Percentiles rank a stretch among this genome's conserved stretches.
phyloP scores from a whole-genome alignment of 257 asterid species.

The Paraleonurus japonicus region DNA sequence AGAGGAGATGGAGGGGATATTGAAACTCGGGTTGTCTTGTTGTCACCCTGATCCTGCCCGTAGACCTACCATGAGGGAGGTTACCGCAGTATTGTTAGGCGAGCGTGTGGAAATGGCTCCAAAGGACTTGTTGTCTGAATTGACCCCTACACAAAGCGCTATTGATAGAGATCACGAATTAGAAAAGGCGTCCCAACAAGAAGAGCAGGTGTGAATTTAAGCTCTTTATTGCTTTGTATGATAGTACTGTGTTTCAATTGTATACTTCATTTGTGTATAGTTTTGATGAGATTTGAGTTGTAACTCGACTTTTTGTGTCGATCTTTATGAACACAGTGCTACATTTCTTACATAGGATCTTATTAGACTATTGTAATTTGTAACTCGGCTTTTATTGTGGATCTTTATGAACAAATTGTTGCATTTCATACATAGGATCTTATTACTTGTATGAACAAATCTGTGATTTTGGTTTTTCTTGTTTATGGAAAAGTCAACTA shows the following conservation, averaged over 20 bases:
- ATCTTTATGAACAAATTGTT: background rate
- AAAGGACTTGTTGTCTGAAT: conserved; percentile 45
- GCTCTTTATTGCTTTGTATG: background rate
- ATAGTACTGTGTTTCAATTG: conserved; percentile 3
- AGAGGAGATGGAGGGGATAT: conserved; percentile 67
- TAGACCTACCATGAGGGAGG: conserved; percentile 78
- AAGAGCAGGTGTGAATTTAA: conserved; percentile 39
- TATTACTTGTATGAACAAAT: background rate
- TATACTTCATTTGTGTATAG: conserved; percentile 5
- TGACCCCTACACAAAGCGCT: conserved; percentile 22
- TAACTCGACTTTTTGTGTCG: background rate
- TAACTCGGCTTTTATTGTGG: background rate
- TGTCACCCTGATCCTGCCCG: conserved; percentile 80
- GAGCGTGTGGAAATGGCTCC: conserved; percentile 48
- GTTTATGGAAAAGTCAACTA: background rate
- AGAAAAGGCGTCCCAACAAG: conserved; percentile 17
- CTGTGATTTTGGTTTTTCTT: background rate
- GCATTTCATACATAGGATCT: too few relatives aligned
- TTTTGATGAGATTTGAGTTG: conserved; percentile 27
- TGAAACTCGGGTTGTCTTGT: conserved; percentile 76
- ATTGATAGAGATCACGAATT: conserved; percentile 24
- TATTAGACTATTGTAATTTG: conserved; percentile 13
- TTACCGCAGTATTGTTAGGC: conserved; percentile 58
- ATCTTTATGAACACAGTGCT: background rate
- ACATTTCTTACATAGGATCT: background rate